Evolutionary conservation across 345 rosid species (phyloP), one percentile per base, ranked within the genome.

Genomic region (Passiflora organensis): DNA sequence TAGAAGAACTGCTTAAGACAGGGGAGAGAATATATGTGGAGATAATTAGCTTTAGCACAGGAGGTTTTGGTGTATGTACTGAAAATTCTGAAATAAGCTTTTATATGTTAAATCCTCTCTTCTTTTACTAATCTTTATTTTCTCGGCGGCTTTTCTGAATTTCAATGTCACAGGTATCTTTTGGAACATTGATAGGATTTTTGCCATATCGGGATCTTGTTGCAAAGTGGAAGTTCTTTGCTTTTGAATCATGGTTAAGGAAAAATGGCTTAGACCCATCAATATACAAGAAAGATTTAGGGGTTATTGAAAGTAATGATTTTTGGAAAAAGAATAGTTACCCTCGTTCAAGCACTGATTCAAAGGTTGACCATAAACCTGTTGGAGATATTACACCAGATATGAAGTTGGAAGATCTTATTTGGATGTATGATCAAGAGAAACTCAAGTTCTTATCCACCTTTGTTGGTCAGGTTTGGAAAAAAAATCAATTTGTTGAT

Each of bases 171-270:
- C 78, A 89, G 99, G 96, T 79, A 53, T 84, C 95, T 6, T 83
- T 80, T 76, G 95, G 99, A 41, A 77, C 89, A 43, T 72, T 89
- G 75, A 72, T 86, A 15, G 96, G 99, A 32, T 80, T 84, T 79
- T 73, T 93, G 62, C 99, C 96, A 34, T 89, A 83, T 66, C 86
- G 94, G 37, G 80, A 85, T 72, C 94, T 93, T 36, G 77, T 79
- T 51, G 74, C 86, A 65, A 89, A 67, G 63, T 81, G 84, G 89
- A 89, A 89, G 66, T 93, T 89, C 74, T 67, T 86, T 48, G 94
- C 95, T 38, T 86, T 93, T 67, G 99, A 93, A 64, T 77, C 96
- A 69, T 93, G 99, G 99, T 61, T 89, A 80, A 74, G 84, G 63
- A 77, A 70, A 72, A 93, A 86, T 57, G 99, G 96, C 51, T 71